Base-by-base conservation (phyloP, 2,329 filamentous ascomycete species). In the Periconia sp. region DNA sequence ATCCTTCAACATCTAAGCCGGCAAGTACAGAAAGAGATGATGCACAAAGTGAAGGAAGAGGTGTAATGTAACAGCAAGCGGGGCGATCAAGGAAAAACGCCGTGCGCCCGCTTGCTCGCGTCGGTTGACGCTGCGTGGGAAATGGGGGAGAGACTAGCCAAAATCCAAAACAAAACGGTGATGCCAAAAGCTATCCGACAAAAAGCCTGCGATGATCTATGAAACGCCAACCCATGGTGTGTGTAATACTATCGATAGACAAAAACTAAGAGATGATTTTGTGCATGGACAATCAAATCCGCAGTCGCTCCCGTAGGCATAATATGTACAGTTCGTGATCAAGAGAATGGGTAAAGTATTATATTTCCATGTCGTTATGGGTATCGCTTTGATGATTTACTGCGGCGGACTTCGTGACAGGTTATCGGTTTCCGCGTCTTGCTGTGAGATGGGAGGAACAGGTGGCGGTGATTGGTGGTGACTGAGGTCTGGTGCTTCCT, bases 321-420 rank as follows among this genome's bases (percentile, higher is more conserved):
- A 48, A 56, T 64, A 64, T 64, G 43, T 63, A 64, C 60, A 64
- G 40, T 46, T 57, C 56, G 52, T 61, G 32, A 57, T 46, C 39
- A 48, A 54, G 50, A 31, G 50, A 50, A 53, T 49, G 44, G 50
- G 50, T 34, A 43, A 40, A 24, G 29, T 45, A 47, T 49, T 56
- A 53, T 46, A 16, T 48, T 22, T 29, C 39, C 28, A 40, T 36
- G 34, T 53, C 46, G 39, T 52, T 34, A 52, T 38, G 31, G 17
- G 33, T 34, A 35, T 31, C 36, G 35, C 24, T 33, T 15, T 12
- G 11, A 4, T 9, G 4, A 12, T 21, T 54, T 46, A 48, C 24
- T 33, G 40, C 36, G 25, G 37, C n/a, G 54, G 55, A 46, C 61
- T 63, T 31, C 33, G 28, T 8, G 44, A 49, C 22, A 53, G 57